Percentiles rank a stretch among this genome's conserved stretches.
These are phyloP conservation scores for Phylloporus arenicola DNA, from an alignment of 768 basidiomycete genomes.

Conservation along the genomic window DNA sequence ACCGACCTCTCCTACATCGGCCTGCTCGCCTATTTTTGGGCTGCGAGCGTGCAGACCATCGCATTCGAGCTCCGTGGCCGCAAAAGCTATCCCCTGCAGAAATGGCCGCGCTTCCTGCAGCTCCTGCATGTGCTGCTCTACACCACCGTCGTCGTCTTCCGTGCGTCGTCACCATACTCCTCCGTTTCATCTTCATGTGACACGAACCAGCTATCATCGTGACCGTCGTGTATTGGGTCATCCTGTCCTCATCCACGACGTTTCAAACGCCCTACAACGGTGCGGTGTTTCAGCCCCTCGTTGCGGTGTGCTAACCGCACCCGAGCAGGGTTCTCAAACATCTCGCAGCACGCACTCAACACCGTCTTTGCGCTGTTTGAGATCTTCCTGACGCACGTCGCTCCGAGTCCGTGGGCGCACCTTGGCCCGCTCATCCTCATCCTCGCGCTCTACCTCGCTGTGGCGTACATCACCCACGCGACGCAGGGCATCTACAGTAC, in stretches of 20 bases:
- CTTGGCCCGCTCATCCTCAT: slow-evolving; percentile 44
- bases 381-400: slow-evolving; percentile 47
- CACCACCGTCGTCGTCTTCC: slow-evolving; percentile 48
- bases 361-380: slow-evolving; percentile 52
- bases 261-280: slow-evolving; percentile 37
- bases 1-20: slow-evolving; percentile 61
- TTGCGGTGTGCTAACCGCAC: neutral
- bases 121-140: slow-evolving; percentile 51
- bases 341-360: slow-evolving; percentile 61
- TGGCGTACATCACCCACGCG: slow-evolving; percentile 54
- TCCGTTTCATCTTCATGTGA: neutral
- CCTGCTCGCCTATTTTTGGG: slow-evolving; percentile 57
- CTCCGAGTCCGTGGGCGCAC: slow-evolving; percentile 48
- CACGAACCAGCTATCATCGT: slow-evolving; percentile 51
- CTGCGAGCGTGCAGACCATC: slow-evolving; percentile 49
- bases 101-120: slow-evolving; percentile 53
- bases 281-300: slow-evolving; percentile 21
- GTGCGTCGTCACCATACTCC: slow-evolving; percentile 36
- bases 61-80: slow-evolving; percentile 34
- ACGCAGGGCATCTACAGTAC: slow-evolving; percentile 62
- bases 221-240: slow-evolving; percentile 57
- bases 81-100: slow-evolving; percentile 50
- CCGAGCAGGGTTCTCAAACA: slow-evolving; percentile 47
- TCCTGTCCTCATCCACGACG: slow-evolving; percentile 41
- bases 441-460: slow-evolving; percentile 52